A percentile compares a stretch with the other conserved stretches of the same genome.
phyloP scores from a whole-genome alignment of 2,329 filamentous ascomycete genomes.

The Colletotrichum lupini region DNA sequence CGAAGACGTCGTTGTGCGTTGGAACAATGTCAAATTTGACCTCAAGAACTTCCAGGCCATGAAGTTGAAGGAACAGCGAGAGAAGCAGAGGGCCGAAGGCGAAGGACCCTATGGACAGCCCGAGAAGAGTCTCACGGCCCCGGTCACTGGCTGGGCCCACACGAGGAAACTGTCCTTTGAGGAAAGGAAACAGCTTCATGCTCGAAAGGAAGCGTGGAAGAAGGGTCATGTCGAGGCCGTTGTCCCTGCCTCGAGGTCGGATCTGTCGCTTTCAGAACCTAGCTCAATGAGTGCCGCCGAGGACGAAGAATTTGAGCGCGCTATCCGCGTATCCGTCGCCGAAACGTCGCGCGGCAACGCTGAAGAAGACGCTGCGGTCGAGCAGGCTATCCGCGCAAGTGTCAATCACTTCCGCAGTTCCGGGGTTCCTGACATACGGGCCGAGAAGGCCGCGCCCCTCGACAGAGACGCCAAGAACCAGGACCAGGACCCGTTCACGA shows the following conservation, averaged over 20 bases:
- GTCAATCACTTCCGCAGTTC: slow-evolving; percentile 63
- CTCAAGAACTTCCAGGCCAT: slow-evolving; percentile 68
- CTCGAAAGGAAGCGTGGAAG: slow-evolving; percentile 58
- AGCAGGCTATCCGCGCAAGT: slow-evolving; percentile 79
- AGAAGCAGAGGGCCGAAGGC: slow-evolving; percentile 40
- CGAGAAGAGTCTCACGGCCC: slow-evolving; percentile 37
- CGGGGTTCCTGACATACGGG: slow-evolving; percentile 30
- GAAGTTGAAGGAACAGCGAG: slow-evolving; percentile 58
- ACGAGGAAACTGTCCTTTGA: slow-evolving; percentile 61
- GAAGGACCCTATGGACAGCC: slow-evolving; percentile 35
- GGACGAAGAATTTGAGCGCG: slow-evolving; percentile 75
- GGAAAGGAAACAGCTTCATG: slow-evolving; percentile 62
- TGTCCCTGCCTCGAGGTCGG: slow-evolving; percentile 29
- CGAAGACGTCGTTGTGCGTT: slow-evolving; percentile 72
- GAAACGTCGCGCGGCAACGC: slow-evolving; percentile 77
- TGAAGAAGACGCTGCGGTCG: slow-evolving; percentile 77
- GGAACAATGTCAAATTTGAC: slow-evolving; percentile 70
- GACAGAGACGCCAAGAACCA: slow-evolving; percentile 32
- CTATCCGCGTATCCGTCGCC: slow-evolving; percentile 75
- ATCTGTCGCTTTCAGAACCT: slow-evolving; percentile 37
- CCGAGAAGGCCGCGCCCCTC: not conserved
- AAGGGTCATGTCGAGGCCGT: slow-evolving; percentile 43
- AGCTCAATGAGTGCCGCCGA: slow-evolving; percentile 42
- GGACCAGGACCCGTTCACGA: slow-evolving; percentile 26
- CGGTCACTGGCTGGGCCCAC: slow-evolving; percentile 59